Evolutionary conservation across 176 grass and related monocot genomes (phyloP).

Genomic region (Pontederia paniculata): DNA sequence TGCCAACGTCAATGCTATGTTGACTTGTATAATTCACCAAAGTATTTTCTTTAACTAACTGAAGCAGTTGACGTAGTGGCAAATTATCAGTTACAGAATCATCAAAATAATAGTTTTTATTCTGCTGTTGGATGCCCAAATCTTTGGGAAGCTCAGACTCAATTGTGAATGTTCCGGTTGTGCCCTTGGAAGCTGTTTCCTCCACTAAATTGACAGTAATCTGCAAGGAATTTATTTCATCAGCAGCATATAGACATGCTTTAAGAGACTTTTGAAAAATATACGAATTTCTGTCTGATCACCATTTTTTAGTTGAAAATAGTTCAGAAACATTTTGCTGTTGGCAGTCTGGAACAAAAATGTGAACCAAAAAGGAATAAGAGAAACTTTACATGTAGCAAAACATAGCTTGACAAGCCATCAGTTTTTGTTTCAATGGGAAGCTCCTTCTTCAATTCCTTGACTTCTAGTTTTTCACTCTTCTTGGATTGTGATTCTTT

Average conservation of each 20-base stretch:
- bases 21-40: constrained; percentile 30
- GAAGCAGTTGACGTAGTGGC: constrained; percentile 42
- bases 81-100: constrained; percentile 21
- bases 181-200: constrained; percentile 1
- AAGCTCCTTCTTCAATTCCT: constrained; percentile 35
- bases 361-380: constrained; percentile 3
- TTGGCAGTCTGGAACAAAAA: background rate
- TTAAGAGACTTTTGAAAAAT: background rate
- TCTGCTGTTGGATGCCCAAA: background rate
- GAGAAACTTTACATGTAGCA: constrained; percentile 59
- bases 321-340: background rate
- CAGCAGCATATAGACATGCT: background rate
- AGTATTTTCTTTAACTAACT: constrained; percentile 27
- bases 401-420: constrained; percentile 57
- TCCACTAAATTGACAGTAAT: constrained; percentile 43
- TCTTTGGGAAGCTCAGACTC: constrained; percentile 20
- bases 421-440: constrained; percentile 57
- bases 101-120: constrained; percentile 17
- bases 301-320: background rate
- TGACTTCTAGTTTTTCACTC: constrained; percentile 9
- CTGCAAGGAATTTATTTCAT: constrained; percentile 20
- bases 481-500: constrained; percentile 45
- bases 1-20: constrained; percentile 27
- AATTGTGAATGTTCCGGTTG: background rate
- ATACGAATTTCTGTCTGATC: background rate